phyloP scores from a whole-genome alignment of 192 early-diverging fungal species.

The Gryganskiella cystojenkinii region DNA sequence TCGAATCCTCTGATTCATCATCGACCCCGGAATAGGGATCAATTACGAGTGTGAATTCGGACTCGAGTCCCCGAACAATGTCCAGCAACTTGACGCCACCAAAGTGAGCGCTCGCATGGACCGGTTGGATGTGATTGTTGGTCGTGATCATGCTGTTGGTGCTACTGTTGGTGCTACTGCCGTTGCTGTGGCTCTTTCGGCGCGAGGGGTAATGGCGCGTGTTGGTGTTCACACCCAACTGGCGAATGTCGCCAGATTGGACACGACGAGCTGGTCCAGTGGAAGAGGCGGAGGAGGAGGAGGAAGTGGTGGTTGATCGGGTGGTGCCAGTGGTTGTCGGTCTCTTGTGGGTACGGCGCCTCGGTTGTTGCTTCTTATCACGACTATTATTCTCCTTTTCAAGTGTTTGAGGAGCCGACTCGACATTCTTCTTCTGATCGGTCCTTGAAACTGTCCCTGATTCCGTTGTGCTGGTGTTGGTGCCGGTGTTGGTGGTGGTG shows the following conservation, averaged over 20 bases:
- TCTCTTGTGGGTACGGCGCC: background rate
- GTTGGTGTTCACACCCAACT: no score
- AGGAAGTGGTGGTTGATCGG: background rate
- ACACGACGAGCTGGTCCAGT: no score
- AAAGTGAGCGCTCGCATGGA: background rate
- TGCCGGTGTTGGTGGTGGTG: background rate
- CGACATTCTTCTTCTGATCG: no score
- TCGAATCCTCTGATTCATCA: conserved; percentile 24
- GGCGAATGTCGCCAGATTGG: no score
- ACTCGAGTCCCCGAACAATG: conserved; percentile 15
- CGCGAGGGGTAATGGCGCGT: no score
- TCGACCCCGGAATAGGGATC: background rate
- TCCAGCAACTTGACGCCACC: conserved; percentile 17
- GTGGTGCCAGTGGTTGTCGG: background rate
- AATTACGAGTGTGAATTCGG: conserved; percentile 14
- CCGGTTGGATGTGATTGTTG: background rate
- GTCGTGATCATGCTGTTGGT: conserved; percentile 4
- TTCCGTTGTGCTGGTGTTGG: conserved; percentile 2
- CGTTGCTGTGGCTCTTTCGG: no score
- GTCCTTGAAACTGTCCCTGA: no score
- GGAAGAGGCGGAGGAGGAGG: no score
- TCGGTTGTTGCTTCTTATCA: no score
- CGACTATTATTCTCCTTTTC: no score
- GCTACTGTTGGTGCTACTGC: background rate
- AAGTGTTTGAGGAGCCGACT: no score